Evolutionary conservation across 83 land plant genomes (phyloP).

Genomic region (Diphasiastrum complanatum): DNA sequence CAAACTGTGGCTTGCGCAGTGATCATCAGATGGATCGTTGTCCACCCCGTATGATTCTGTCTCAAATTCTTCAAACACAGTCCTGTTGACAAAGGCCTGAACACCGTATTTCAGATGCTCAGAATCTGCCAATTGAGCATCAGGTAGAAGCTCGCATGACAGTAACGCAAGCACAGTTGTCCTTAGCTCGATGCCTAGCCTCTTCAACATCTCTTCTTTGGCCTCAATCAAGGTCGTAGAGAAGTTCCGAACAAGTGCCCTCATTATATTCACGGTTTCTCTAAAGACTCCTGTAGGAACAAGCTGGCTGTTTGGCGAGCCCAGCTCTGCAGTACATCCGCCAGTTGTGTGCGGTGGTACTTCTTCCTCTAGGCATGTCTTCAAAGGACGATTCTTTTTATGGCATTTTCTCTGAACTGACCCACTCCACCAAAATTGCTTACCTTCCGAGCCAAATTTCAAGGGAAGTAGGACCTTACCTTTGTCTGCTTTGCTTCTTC

Average conservation of each 20-base stretch:
- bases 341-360: no score
- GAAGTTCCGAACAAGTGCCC: neutral
- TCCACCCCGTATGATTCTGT: neutral
- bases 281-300: no score
- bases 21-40: neutral
- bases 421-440: no score
- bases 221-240: neutral
- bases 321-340: no score
- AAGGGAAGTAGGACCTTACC: no score
- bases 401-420: no score
- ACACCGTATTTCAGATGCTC: neutral
- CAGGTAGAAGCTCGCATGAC: neutral
- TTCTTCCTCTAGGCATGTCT: no score
- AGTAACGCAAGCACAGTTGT: neutral
- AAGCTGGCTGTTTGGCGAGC: no score
- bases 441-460: no score
- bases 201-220: neutral
- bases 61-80: neutral
- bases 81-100: neutral
- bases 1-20: neutral
- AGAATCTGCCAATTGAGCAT: neutral
- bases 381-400: no score
- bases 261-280: no score
- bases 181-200: neutral
- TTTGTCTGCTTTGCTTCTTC: no score